A percentile compares a stretch with the other conserved stretches of the same genome.
These are phyloP conservation scores for Ascosphaera aggregata DNA, from an alignment of 2,329 filamentous ascomycete genomes.

Conservation along the genomic window DNA sequence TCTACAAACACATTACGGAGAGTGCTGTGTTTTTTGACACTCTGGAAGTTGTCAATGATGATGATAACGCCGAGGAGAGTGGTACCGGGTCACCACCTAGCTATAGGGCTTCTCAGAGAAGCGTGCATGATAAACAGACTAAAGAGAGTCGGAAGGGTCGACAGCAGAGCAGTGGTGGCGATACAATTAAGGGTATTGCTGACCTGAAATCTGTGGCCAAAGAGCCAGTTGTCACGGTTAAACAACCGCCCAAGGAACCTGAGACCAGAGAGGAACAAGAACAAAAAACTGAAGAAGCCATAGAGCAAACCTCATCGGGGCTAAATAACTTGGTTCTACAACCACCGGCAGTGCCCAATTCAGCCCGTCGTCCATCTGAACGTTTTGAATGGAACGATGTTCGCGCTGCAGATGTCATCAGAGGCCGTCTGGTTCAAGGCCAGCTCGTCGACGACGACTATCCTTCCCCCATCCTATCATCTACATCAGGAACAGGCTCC, in stretches of 20 bases:
- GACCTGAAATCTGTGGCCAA: not conserved
- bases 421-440: conserved; percentile 73
- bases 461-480: conserved; percentile 47
- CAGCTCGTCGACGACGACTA: conserved; percentile 92
- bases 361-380: conserved; percentile 18
- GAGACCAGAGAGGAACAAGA: not conserved
- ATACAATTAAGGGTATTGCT: not conserved
- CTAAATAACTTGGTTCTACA: conserved; percentile 12
- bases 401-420: conserved; percentile 71
- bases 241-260: not conserved
- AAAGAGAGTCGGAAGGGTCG: not conserved
- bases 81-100: not conserved
- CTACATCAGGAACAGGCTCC: conserved; percentile 31
- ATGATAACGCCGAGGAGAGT: not conserved
- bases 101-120: not conserved
- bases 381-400: conserved; percentile 47
- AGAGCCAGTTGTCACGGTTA: not conserved
- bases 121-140: not conserved
- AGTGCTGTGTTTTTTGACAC: conserved; percentile 56
- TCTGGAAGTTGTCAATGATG: conserved; percentile 16
- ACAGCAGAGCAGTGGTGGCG: not conserved
- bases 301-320: conserved; percentile 7
- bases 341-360: conserved; percentile 9
- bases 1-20: conserved; percentile 34
- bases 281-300: conserved; percentile 7